Evolutionary conservation across 805 yeast genomes (phyloP).

Genomic region (Candida methanosorbosa): DNA sequence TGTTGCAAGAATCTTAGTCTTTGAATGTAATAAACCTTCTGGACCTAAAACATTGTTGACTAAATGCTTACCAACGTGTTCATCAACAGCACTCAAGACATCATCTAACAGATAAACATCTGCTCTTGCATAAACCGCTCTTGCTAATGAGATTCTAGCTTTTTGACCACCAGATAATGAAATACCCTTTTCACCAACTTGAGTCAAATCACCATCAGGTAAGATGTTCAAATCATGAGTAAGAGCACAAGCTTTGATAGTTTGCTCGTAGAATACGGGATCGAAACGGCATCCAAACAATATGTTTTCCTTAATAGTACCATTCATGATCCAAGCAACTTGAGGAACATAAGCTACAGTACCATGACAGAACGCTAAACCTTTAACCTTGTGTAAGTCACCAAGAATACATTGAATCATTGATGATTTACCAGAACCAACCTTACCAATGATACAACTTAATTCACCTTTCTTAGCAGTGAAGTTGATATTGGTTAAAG

Average conservation of each 20-base stretch:
- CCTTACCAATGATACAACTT: conserved; percentile 80
- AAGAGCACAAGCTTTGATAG: conserved; percentile 82
- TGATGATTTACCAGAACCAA: conserved; percentile 87
- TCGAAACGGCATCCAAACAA: conserved; percentile 80
- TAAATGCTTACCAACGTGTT: conserved; percentile 84
- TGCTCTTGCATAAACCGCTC: conserved; percentile 91
- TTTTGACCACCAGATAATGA: conserved; percentile 94
- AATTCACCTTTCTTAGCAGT: conserved; percentile 66
- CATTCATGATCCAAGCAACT: conserved; percentile 93
- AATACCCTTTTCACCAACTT: conserved; percentile 94
- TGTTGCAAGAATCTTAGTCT: conserved; percentile 76
- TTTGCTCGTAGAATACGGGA: conserved; percentile 66
- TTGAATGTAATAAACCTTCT: conserved; percentile 63
- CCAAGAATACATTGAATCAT: conserved; percentile 75
- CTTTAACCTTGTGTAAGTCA: conserved; percentile 68
- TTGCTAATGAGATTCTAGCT: conserved; percentile 84
- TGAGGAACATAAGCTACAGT: conserved; percentile 85
- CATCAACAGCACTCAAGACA: conserved; percentile 91
- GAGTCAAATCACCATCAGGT: conserved; percentile 80
- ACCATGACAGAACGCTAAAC: conserved; percentile 67
- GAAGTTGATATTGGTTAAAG: conserved; percentile 55
- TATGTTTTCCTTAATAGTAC: conserved; percentile 79
- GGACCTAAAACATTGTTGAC: conserved; percentile 78
- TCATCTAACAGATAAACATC: conserved; percentile 86
- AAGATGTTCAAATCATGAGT: conserved; percentile 64